phyloP scores from a whole-genome alignment of 208 protist genomes.

The Wallacemonas sp. region DNA sequence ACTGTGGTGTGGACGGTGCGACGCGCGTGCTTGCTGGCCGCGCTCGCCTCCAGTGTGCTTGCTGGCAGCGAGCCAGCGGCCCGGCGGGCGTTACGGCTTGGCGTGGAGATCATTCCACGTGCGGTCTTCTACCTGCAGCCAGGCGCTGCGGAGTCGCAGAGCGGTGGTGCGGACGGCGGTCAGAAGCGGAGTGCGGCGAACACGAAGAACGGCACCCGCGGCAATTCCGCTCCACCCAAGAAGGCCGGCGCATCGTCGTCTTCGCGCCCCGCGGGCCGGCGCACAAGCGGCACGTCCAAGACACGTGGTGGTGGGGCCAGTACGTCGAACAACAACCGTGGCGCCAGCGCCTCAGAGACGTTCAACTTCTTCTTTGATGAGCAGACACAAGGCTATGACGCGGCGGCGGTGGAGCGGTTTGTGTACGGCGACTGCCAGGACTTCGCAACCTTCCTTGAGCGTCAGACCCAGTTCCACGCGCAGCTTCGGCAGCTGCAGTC shows the following conservation, averaged over 20 bases:
- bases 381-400: background rate
- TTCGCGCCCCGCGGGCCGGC: background rate
- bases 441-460: slow-evolving; percentile 4
- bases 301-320: background rate
- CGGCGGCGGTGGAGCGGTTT: slow-evolving; percentile 14
- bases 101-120: background rate
- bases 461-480: slow-evolving; percentile 17
- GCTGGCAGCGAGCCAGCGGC: too few species aligned
- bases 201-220: background rate
- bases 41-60: too few species aligned
- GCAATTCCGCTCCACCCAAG: background rate
- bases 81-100: background rate
- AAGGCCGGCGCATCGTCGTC: background rate
- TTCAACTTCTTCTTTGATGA: background rate
- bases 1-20: slow-evolving; percentile 49
- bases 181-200: background rate
- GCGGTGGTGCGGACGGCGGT: background rate
- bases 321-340: background rate
- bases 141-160: background rate
- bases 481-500: slow-evolving; percentile 10
- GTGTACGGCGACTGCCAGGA: slow-evolving; percentile 19
- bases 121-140: slow-evolving; percentile 7
- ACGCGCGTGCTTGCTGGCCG: slow-evolving; percentile 29
- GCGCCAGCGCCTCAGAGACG: background rate
- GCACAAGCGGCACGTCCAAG: background rate